Evolutionary conservation across 1,284 basidiomycete genomes (phyloP).

Genomic region (Cryptococcus sp.): DNA sequence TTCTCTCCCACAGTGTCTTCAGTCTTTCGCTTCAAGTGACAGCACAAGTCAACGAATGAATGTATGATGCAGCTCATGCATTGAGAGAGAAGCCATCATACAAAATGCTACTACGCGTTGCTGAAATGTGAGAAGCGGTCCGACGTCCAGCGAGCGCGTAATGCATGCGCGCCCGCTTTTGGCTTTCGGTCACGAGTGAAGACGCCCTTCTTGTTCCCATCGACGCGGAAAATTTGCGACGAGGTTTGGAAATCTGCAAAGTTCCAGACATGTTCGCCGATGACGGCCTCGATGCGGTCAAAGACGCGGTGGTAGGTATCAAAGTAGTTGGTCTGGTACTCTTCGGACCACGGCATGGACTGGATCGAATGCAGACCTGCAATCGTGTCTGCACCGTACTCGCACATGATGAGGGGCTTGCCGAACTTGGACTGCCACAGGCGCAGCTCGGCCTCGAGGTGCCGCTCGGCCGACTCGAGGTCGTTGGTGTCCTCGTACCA

Average conservation of each 20-base stretch:
- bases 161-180: constrained; percentile 26
- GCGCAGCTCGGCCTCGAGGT: constrained; percentile 25
- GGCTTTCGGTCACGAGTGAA: constrained; percentile 27
- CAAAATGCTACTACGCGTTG: too few species aligned
- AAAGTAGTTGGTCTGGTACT: constrained; percentile 24
- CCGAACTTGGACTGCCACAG: constrained; percentile 20
- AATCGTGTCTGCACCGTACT: constrained; percentile 32
- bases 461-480: constrained; percentile 20
- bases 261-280: constrained; percentile 35
- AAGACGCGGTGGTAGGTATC: constrained; percentile 32
- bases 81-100: too few species aligned
- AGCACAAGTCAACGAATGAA: too few species aligned
- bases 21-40: too few species aligned
- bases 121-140: not conserved
- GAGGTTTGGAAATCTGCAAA: constrained; percentile 33
- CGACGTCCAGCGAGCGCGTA: constrained; percentile 25
- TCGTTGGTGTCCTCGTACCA: constrained; percentile 32
- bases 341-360: constrained; percentile 29
- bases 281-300: constrained; percentile 26
- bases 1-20: too few species aligned
- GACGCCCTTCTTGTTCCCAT: constrained; percentile 35
- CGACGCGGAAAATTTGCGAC: constrained; percentile 27
- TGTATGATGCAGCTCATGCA: too few species aligned
- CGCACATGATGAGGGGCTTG: constrained; percentile 25
- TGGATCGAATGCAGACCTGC: constrained; percentile 24